A percentile compares a stretch with the other conserved stretches of the same genome.
Conservation (phyloP, 495 filamentous ascomycete species). For the Aspergillus coremiiformis region DNA sequence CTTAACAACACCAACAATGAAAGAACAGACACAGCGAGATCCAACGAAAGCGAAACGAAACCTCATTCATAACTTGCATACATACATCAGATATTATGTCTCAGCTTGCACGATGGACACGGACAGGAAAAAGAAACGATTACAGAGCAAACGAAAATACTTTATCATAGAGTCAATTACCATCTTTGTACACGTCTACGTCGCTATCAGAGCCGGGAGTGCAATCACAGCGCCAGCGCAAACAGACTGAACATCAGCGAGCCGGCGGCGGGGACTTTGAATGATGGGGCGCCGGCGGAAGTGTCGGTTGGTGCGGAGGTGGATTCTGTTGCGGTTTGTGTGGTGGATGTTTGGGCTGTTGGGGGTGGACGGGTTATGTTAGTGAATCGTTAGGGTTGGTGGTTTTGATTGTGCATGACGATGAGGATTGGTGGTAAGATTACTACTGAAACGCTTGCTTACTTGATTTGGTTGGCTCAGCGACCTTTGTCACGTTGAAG, state of each 20-base stretch:
- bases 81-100: conserved; percentile 3
- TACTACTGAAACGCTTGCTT: conserved; percentile 12
- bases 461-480: conserved; percentile 11
- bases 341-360: conserved; percentile 6
- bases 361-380: neutral
- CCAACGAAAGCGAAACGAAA: neutral
- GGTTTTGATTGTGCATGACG: conserved; percentile 1
- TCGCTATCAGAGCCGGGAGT: too few relatives aligned
- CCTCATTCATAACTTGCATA: conserved; percentile 4
- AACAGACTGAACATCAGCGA: conserved; percentile 13
- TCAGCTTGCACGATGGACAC: neutral
- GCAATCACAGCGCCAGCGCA: conserved; percentile 11
- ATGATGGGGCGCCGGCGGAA: conserved; percentile 7
- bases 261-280: conserved; percentile 22
- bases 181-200: neutral
- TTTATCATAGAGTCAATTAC: neutral
- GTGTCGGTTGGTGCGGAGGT: conserved; percentile 5
- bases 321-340: conserved; percentile 1
- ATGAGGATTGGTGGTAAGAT: too few relatives aligned
- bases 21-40: too few relatives aligned
- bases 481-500: conserved; percentile 24
- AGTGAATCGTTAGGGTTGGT: neutral
- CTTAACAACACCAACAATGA: neutral
- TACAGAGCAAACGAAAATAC: neutral
- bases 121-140: neutral